These are phyloP conservation scores for Dendrostoma leiphaemia DNA, from an alignment of 2,329 filamentous ascomycete genomes.

Conservation along the genomic window DNA sequence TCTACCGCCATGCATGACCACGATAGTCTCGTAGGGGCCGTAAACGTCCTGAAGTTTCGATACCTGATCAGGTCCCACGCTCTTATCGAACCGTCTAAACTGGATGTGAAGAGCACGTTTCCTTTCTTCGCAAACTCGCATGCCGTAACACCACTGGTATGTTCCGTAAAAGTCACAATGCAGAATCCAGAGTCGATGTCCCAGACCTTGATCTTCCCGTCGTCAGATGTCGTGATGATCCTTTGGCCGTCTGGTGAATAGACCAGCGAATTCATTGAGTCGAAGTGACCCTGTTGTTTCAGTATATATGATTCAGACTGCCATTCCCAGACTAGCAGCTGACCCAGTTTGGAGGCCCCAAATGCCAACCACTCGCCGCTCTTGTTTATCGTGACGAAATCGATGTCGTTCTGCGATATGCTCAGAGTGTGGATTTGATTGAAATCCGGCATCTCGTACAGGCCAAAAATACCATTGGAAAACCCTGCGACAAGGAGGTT, in stretches of 20 bases:
- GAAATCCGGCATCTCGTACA: constrained; percentile 96
- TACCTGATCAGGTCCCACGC: constrained; percentile 97
- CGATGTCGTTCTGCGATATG: constrained; percentile 95
- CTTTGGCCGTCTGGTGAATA: constrained; percentile 93
- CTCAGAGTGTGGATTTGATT: constrained; percentile 89
- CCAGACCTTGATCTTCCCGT: constrained; percentile 99
- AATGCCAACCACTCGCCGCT: constrained; percentile 97
- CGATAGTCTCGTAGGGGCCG: constrained; percentile 83
- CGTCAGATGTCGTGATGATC: constrained; percentile 90
- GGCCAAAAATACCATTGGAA: constrained; percentile 87
- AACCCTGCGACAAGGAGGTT: constrained; percentile 97
- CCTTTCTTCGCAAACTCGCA: constrained; percentile 95
- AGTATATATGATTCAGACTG: constrained; percentile 98
- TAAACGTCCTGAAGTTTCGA: constrained; percentile 96
- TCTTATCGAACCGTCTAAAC: constrained; percentile 87
- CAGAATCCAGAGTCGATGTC: constrained; percentile 96
- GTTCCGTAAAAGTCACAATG: constrained; percentile 96
- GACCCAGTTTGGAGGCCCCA: constrained; percentile 89
- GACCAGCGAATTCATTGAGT: constrained; percentile 88
- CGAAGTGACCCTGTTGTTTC: constrained; percentile 96
- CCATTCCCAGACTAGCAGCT: constrained; percentile 99
- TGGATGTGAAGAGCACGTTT: constrained; percentile 93
- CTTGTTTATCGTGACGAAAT: constrained; percentile 90
- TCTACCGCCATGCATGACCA: constrained; percentile 97
- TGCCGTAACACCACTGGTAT: constrained; percentile 88